phyloP scores from a whole-genome alignment of 441 rosid species.

The Gossypium aridum region DNA sequence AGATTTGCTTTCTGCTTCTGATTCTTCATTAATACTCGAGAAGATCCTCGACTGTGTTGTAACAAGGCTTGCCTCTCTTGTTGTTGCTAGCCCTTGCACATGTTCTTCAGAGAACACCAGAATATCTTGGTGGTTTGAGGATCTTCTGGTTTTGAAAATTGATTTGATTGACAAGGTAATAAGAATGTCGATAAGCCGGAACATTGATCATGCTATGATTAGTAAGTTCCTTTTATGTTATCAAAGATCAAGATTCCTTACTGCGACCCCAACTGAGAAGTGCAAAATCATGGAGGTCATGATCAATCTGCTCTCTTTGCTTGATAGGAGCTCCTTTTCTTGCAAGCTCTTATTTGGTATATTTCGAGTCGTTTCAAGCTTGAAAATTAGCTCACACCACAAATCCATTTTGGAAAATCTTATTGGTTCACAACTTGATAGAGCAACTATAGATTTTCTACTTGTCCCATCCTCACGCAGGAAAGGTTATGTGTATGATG shows the following conservation, averaged over 20 bases:
- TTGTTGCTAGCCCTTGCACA: neutral
- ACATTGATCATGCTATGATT: conserved; percentile 27
- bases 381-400: conserved; percentile 20
- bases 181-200: conserved; percentile 22
- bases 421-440: conserved; percentile 42
- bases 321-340: conserved; percentile 29
- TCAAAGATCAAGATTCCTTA: conserved; percentile 25
- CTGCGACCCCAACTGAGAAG: conserved; percentile 21
- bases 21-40: conserved; percentile 24
- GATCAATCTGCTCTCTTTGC: conserved; percentile 30
- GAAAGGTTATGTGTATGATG: conserved; percentile 31
- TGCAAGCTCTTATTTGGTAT: conserved; percentile 37
- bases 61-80: conserved; percentile 26
- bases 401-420: conserved; percentile 29
- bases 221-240: conserved; percentile 39
- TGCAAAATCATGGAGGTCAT: conserved; percentile 21
- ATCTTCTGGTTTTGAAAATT: conserved; percentile 34
- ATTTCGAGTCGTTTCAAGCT: conserved; percentile 23
- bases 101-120: neutral
- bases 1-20: conserved; percentile 19
- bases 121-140: conserved; percentile 42
- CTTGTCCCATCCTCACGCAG: conserved; percentile 27
- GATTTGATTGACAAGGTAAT: conserved; percentile 26
- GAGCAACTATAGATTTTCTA: conserved; percentile 40
- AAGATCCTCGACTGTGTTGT: conserved; percentile 28